Base-by-base conservation (phyloP, 116 monocot genomes). In the Posidonia oceanica region DNA sequence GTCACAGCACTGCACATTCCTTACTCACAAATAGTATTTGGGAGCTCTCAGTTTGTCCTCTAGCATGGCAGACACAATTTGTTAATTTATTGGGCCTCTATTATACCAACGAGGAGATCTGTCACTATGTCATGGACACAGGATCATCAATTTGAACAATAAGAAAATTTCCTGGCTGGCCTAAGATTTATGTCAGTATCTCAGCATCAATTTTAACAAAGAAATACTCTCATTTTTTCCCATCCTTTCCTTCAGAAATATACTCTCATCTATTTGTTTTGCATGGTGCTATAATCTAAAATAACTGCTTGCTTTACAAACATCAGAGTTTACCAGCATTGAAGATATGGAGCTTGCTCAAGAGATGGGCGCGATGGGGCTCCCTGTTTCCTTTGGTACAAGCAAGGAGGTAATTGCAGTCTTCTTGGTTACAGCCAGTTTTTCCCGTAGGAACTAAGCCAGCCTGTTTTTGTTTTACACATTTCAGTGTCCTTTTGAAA, bases 351-450 rank as follows among this genome's bases (percentile, higher is more conserved):
- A 85, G 80, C 68, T 89, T 75, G 77, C 76, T 64, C 36, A 76
- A 40, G 64, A 86, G 70, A 88, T 86, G 91, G 75, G 81, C 73
- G 83, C 84, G 66, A 70, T 91, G 76, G 96, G 91, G 7, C 86
- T 96, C 36, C 96, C 96, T 61, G 67, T 80, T 67, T 85, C 96
- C 18, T 96, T 96, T 74, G 71, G 64, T 20, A 80, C 91, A 39
- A 81, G 60, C 73, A 91, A 87, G 65, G 72, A 76, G 76, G 91
- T 72, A 81, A 71, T 71, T 75, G 61, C 7, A 77, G 15, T 21
- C 10, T 69, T 42, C 57, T 58, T 7, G 64, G 42, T 59, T 75
- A 15, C 63, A 40, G 3, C 15, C 64, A 40, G 5, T 13, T 64
- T 14, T 23, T 7, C 52, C 7, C 37, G 40, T 37, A 59, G 13